Base-by-base conservation (phyloP, 495 filamentous ascomycete species). In the Penicillium alfredii region DNA sequence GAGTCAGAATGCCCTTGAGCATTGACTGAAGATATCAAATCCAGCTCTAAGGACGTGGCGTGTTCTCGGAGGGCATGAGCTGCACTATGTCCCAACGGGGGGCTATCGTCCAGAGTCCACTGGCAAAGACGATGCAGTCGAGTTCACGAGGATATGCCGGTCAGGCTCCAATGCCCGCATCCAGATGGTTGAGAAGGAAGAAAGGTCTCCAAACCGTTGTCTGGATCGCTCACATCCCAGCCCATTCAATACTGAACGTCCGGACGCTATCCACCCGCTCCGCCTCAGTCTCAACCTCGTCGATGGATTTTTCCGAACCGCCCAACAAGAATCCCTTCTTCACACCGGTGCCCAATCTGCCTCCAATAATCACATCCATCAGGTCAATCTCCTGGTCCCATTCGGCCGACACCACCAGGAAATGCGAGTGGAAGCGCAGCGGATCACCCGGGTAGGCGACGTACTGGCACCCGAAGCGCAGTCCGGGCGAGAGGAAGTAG, bases 241-340 rank as follows among this genome's bases (percentile, higher is more conserved):
- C 83, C 85, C 85, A 90, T 55, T 90, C 85, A 44, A 90, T 73
- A 50, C 77, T 84, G 52, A 89, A 90, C 0, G 78, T 72, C 30
- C 83, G 72, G 4, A 83, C 77, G 26, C 39, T 60, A 10, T 55
- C 47, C 3, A 48, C 35, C 5, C 49, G 46, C 19, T 52, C 41
- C n/a, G 40, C 45, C 38, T 55, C 39, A 33, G 42, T 51, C 2
- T 45, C 48, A 10, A 42, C 45, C 21, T 53, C 47, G 11, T 60
- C 49, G 4, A 24, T 38, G n/a, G 53, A 47, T 32, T 63, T 55
- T 13, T 57, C 52, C 9, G 60, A 53, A 3, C 88, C 90, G 6
- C 92, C 92, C 47, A 98, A 69, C 35, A 98, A 63, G 60, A 84
- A 96, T 3, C 83, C 84, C 62, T 98, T 98, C 66, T 98, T 98